These are phyloP conservation scores for Pseudocercospora crystallina DNA, from an alignment of 2,329 filamentous ascomycete genomes.

Conservation along the genomic window DNA sequence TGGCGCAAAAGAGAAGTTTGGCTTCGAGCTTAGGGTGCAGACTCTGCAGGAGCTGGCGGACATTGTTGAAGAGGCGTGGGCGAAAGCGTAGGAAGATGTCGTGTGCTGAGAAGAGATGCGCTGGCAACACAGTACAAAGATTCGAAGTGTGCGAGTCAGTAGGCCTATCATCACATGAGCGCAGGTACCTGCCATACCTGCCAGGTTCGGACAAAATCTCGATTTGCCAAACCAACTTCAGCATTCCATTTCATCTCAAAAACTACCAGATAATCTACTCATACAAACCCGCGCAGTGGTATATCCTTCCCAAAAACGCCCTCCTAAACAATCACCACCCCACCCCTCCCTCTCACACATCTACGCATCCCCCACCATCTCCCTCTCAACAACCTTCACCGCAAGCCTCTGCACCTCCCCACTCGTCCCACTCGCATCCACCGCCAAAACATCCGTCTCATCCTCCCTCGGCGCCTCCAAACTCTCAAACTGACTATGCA, in stretches of 20 bases:
- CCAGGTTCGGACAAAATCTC: too few species aligned
- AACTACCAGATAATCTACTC: background rate
- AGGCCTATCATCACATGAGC: background rate
- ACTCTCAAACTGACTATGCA: slow-evolving; percentile 83
- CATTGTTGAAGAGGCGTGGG: slow-evolving; percentile 48
- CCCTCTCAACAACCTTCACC: slow-evolving; percentile 38
- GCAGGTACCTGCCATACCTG: too few species aligned
- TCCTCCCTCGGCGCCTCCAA: slow-evolving; percentile 77
- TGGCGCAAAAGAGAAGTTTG: slow-evolving; percentile 40
- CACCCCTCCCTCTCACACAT: background rate
- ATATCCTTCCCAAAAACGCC: slow-evolving; percentile 13
- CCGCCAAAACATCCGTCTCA: slow-evolving; percentile 44
- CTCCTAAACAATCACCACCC: background rate
- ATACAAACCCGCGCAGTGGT: background rate
- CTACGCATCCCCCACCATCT: slow-evolving; percentile 29
- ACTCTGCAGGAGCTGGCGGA: slow-evolving; percentile 62
- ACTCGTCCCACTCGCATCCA: slow-evolving; percentile 46
- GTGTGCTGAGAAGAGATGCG: too few species aligned
- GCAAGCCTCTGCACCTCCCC: slow-evolving; percentile 44
- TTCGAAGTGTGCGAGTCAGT: background rate
- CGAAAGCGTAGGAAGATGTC: slow-evolving; percentile 8
- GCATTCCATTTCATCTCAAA: background rate
- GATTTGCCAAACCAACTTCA: background rate
- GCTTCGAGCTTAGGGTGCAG: slow-evolving; percentile 61
- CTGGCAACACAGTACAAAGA: too few species aligned